Conservation (phyloP, 352 stramenopile species). For the Phytophthora cryptogea region DNA sequence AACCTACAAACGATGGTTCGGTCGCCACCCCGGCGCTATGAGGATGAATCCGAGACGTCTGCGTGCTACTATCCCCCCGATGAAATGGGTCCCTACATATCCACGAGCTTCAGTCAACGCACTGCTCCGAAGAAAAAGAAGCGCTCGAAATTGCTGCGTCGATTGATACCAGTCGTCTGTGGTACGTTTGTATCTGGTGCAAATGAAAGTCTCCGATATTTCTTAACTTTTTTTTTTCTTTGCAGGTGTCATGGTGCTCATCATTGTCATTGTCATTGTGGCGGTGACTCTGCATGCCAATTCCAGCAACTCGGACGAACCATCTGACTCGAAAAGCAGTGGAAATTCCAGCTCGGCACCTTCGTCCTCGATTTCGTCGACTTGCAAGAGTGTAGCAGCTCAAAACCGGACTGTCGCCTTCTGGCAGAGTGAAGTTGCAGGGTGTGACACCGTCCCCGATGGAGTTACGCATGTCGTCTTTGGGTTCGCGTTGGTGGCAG, state of each 20-base stretch:
- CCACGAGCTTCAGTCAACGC: constrained; percentile 31
- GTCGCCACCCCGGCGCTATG: constrained; percentile 23
- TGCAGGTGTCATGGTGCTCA: constrained; percentile 32
- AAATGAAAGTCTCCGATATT: constrained; percentile 3
- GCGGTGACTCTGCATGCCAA: constrained; percentile 36
- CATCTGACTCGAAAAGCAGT: constrained; percentile 1
- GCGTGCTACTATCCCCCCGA: constrained; percentile 35
- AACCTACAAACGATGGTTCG: constrained; percentile 24
- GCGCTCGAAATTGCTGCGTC: constrained; percentile 24
- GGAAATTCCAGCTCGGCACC: constrained; percentile 17
- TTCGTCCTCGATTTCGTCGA: constrained; percentile 12
- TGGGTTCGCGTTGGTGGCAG: constrained; percentile 69
- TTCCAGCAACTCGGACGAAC: constrained; percentile 18
- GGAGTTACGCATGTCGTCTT: constrained; percentile 81
- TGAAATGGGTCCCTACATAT: constrained; percentile 37
- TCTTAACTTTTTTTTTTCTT: background rate
- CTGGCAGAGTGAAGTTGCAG: constrained; percentile 79
- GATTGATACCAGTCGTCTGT: constrained; percentile 30
- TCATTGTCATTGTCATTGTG: constrained; percentile 47
- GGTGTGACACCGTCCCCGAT: constrained; percentile 69
- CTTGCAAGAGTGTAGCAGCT: constrained; percentile 36
- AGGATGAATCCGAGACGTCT: constrained; percentile 29
- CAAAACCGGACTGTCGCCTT: constrained; percentile 73
- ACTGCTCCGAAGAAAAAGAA: constrained; percentile 25
- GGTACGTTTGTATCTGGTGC: constrained; percentile 8